phyloP scores from a whole-genome alignment of 2,329 filamentous ascomycete species.

The Emericellopsis atlantica region DNA sequence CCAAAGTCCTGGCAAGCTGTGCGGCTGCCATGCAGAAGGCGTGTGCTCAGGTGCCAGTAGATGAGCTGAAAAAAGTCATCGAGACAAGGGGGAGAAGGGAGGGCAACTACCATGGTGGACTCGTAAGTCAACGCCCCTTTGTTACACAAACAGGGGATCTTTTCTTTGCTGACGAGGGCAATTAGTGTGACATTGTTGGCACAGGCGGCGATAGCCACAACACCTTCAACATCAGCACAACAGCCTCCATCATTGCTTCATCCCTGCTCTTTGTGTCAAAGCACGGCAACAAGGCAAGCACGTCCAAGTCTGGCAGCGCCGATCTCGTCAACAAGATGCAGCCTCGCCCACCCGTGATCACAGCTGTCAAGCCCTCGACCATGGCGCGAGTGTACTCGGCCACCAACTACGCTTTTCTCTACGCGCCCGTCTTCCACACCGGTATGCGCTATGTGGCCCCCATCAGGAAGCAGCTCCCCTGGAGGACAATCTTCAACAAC shows the following conservation, averaged over 20 bases:
- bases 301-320: slow-evolving; percentile 88
- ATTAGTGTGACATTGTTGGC: slow-evolving; percentile 80
- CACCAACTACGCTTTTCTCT: slow-evolving; percentile 91
- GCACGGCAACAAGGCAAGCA: slow-evolving; percentile 91
- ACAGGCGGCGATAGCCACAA: slow-evolving; percentile 94
- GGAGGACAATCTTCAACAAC: slow-evolving; percentile 96
- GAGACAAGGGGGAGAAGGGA: slow-evolving; percentile 47
- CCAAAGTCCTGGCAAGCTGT: slow-evolving; percentile 78
- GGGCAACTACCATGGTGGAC: slow-evolving; percentile 67
- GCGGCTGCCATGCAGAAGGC: slow-evolving; percentile 75
- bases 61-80: slow-evolving; percentile 48
- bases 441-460: slow-evolving; percentile 84
- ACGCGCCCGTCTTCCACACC: slow-evolving; percentile 90
- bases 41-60: slow-evolving; percentile 57
- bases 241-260: slow-evolving; percentile 82
- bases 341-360: slow-evolving; percentile 61
- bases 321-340: slow-evolving; percentile 72
- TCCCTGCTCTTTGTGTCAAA: slow-evolving; percentile 79
- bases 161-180: neutral
- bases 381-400: slow-evolving; percentile 60
- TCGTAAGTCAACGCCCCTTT: slow-evolving; percentile 43
- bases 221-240: slow-evolving; percentile 97
- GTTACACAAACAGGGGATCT: neutral
- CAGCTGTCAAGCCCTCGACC: slow-evolving; percentile 58
- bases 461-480: slow-evolving; percentile 77